Percentiles rank a stretch among this genome's conserved stretches.
Evolutionary conservation across 2,329 filamentous ascomycete species (phyloP).

Genomic region (Fusarium papillatum): DNA sequence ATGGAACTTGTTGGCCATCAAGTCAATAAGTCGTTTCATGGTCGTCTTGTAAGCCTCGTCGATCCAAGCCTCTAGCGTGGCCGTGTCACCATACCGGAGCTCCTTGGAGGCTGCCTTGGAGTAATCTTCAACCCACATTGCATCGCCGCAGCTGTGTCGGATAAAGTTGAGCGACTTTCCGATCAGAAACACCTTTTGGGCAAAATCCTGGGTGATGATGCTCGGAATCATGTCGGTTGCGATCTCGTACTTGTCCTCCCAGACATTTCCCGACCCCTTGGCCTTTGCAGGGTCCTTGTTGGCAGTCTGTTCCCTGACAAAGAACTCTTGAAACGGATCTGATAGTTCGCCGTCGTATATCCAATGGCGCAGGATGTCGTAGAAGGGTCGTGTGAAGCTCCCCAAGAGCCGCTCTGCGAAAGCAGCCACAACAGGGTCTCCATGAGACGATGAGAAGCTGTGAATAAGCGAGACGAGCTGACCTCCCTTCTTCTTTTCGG

Average conservation of each 20-base stretch:
- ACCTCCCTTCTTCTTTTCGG: slow-evolving; percentile 85
- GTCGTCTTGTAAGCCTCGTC: slow-evolving; percentile 98
- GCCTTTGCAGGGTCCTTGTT: slow-evolving; percentile 63
- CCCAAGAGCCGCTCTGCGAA: slow-evolving; percentile 92
- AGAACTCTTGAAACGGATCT: slow-evolving; percentile 97
- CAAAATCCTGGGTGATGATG: slow-evolving; percentile 94
- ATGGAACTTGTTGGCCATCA: slow-evolving; percentile 97
- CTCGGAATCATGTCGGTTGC: slow-evolving; percentile 89
- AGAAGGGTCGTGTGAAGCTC: slow-evolving; percentile 94
- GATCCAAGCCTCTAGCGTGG: slow-evolving; percentile 91
- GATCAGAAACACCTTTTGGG: slow-evolving; percentile 96
- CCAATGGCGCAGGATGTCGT: slow-evolving; percentile 96
- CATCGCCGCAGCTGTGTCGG: slow-evolving; percentile 93
- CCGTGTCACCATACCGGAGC: slow-evolving; percentile 92
- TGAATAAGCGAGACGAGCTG: slow-evolving; percentile 96
- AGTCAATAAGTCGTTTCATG: slow-evolving; percentile 92
- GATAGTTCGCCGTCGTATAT: slow-evolving; percentile 98
- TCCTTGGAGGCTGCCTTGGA: slow-evolving; percentile 94
- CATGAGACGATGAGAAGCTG: slow-evolving; percentile 91
- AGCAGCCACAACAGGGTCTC: slow-evolving; percentile 92
- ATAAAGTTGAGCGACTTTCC: slow-evolving; percentile 99
- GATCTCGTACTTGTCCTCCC: slow-evolving; percentile 97
- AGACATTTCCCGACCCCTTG: slow-evolving; percentile 86
- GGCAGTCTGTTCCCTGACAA: slow-evolving; percentile 84
- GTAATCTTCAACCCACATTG: slow-evolving; percentile 95